phyloP scores from a whole-genome alignment of 176 grass and related monocot genomes.

The Oryza meridionalis region DNA sequence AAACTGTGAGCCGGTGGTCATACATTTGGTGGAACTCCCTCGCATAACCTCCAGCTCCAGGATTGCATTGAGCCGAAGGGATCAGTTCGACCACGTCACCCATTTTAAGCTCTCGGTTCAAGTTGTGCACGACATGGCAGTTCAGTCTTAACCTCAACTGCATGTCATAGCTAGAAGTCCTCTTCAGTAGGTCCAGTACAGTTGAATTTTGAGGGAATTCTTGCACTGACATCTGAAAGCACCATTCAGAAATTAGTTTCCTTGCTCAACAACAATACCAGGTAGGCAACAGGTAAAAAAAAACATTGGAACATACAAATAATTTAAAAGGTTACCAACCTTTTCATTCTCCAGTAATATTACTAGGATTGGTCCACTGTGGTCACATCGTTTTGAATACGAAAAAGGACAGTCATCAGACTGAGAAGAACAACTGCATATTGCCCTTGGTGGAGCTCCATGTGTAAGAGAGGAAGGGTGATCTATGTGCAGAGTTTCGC shows the following conservation, averaged over 20 bases:
- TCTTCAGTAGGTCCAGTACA: conserved; percentile 50
- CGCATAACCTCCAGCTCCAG: conserved; percentile 43
- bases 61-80: conserved; percentile 43
- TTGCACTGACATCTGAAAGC: conserved; percentile 69
- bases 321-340: conserved; percentile 14
- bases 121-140: conserved; percentile 42
- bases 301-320: not conserved
- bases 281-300: not conserved
- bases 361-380: conserved; percentile 50
- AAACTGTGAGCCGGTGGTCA: conserved; percentile 31
- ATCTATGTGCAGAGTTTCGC: conserved; percentile 49
- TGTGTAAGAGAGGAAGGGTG: conserved; percentile 40
- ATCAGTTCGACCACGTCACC: conserved; percentile 65
- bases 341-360: conserved; percentile 71
- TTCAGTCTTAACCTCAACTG: conserved; percentile 54
- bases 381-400: conserved; percentile 44
- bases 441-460: conserved; percentile 41
- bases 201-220: conserved; percentile 58
- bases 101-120: conserved; percentile 56
- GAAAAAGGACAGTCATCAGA: conserved; percentile 43
- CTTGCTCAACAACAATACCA: not conserved
- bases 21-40: conserved; percentile 54
- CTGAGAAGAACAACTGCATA: conserved; percentile 38
- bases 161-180: conserved; percentile 26
- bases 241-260: conserved; percentile 21